Evolutionary conservation across 257 asterid genomes (phyloP), one percentile per base, ranked within the genome.

Genomic region (Dorcoceras hygrometricum): DNA sequence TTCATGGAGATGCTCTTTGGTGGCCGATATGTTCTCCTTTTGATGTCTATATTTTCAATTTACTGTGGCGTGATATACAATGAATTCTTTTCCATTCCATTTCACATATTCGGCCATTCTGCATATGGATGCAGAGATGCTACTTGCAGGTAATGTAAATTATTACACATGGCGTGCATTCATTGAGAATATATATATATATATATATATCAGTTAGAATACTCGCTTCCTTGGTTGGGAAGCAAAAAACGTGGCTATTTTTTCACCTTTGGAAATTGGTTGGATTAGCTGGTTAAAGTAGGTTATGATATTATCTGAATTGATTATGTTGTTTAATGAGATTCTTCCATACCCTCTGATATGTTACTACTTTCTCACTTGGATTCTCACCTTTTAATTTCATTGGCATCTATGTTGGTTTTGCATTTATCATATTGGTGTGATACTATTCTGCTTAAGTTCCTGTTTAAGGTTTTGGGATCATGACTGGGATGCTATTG

Each of bases 1-100:
- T 88, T 94, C 83, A 94, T 94, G 99, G 99, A 90, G 91, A 94
- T 94, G 97, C 88, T 91, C 39, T 90, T 82, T 75, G 99, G 96
- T 62, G 99, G 99, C 67, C 96, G 96, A 67, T 91, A 94, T 73
- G 78, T 94, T 54, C 93, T 94, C 62, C 95, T 94, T 76, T 73
- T 89, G 83, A 94, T 94, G 99, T 83, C 99, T 16, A 71, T 90
- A 68, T 94, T 94, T 80, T 94, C 99, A 32, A 86, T 94, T 54
- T 94, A 94, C 77, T 94, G 99, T 72, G 99, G 99, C 67, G 77
- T 94, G 84, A 80, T 94, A 77, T 94, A 94, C 94, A 94, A 94
- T 62, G 99, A 91, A 73, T 94, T 94, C 79, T 94, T 94, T 79
- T 94, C 99, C 14, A 89, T 94, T 67, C 98, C 99, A 23, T 91